Evolutionary conservation across 495 filamentous ascomycete genomes (phyloP), one percentile per base, ranked within the genome.

Genomic region (Neurospora tetrasperma): DNA sequence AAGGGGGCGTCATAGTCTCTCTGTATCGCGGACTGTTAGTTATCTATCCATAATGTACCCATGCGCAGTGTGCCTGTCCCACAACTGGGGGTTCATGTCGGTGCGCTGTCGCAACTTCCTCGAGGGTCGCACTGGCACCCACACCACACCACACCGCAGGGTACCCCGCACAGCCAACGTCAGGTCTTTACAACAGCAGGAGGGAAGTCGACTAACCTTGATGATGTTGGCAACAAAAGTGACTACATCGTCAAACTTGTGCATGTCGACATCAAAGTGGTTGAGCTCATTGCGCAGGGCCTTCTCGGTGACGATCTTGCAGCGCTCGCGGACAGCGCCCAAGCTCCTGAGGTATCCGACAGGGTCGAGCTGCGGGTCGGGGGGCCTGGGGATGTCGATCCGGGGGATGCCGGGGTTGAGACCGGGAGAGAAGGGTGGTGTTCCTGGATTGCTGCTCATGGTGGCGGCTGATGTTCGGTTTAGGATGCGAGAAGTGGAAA

Each of bases 161-260:
- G 31, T 42, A 70, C 62, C 62, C 39, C 71, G 62, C 71, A 72
- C 42, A 4, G 31, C 42, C 20, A 70, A 42, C 48, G 27, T 27
- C 43, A 40, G 9, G 9, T 16, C 31, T 71, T 18, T 40, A 20
- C 23, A n/a, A 23, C 2, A 46, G 39, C n/a, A 10, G n/a, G 35
- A n/a, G 14, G 12, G 2, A 73, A 73, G 31, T 27, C 20, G 20
- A 71, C 79, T 54, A 41, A 94, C 96, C 92, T 98, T 98, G 84
- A 99, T 98, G 73, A 99, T 97, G 20, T 93, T 92, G 39, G 96
- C 91, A 10, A 99, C 91, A 79, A 97, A 99, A n/a, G 87, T 89
- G 4, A 94, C 94, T 1, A 95, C 95, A 72, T 94, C 93, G 42
- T 86, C 80, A 78, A 98, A 97, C 80, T 96, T 97, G 82, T 81